Percentiles rank a stretch among this genome's conserved stretches.
phyloP scores from a whole-genome alignment of 2,329 filamentous ascomycete genomes.

The Colletotrichum kahawae region DNA sequence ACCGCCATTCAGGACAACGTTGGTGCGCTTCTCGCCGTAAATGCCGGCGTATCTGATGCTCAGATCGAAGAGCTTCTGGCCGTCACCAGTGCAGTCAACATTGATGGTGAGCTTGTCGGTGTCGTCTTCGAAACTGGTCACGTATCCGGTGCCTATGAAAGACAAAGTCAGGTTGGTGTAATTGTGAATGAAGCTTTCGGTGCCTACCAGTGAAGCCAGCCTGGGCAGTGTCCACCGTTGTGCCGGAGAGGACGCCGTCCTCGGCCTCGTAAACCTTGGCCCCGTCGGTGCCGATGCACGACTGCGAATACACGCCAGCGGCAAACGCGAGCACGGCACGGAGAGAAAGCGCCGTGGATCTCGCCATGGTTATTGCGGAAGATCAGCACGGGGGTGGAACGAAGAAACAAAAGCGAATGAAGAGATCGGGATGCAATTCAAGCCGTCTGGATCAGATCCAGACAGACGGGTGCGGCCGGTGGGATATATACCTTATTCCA shows the following conservation, averaged over 20 bases:
- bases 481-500: background rate
- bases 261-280: constrained; percentile 42
- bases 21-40: constrained; percentile 50
- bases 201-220: constrained; percentile 41
- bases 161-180: background rate
- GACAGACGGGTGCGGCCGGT: background rate
- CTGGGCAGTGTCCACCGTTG: constrained; percentile 40
- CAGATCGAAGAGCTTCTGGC: constrained; percentile 46
- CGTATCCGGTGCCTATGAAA: constrained; percentile 47
- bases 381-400: background rate
- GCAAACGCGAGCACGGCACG: constrained; percentile 5
- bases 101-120: constrained; percentile 49
- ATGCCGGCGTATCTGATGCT: constrained; percentile 48
- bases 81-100: constrained; percentile 33
- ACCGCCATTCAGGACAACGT: constrained; percentile 46
- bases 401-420: background rate
- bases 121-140: constrained; percentile 47
- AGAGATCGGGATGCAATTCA: background rate
- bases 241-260: constrained; percentile 43
- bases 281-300: constrained; percentile 14
- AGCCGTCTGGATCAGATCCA: background rate
- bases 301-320: constrained; percentile 12
- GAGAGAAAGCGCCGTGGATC: constrained; percentile 5
- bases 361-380: constrained; percentile 3
- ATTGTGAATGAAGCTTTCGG: background rate